These are phyloP conservation scores for Jatropha podagrica DNA, from an alignment of 441 rosid species.

Conservation along the genomic window DNA sequence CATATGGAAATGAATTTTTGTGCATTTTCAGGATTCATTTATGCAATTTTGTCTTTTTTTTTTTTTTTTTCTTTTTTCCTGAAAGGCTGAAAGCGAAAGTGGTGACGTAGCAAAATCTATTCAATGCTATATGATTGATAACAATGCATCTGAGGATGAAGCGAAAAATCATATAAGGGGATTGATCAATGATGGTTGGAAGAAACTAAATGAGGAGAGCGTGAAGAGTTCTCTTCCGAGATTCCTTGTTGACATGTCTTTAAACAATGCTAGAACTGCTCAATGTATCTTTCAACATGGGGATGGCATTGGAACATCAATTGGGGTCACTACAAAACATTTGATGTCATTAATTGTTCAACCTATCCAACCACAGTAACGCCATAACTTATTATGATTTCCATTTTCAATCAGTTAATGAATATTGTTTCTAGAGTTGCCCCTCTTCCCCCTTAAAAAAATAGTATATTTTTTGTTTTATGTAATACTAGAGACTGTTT, in stretches of 20 bases:
- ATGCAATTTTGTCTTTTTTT: too few relatives aligned
- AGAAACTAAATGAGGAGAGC: constrained; percentile 15
- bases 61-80: background rate
- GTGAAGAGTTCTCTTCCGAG: background rate
- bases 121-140: constrained; percentile 26
- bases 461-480: too few relatives aligned
- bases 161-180: constrained; percentile 18
- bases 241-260: background rate
- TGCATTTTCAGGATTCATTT: too few relatives aligned
- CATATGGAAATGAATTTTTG: too few relatives aligned
- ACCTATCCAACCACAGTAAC: background rate
- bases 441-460: too few relatives aligned
- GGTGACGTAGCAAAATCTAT: constrained; percentile 26
- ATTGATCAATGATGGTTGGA: background rate
- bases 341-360: background rate
- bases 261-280: constrained; percentile 26
- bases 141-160: constrained; percentile 22
- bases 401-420: too few relatives aligned
- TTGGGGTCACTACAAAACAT: background rate
- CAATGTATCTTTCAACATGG: constrained; percentile 28
- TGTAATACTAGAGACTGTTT: too few relatives aligned
- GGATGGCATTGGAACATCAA: constrained; percentile 24
- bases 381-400: too few relatives aligned
- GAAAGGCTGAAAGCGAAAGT: constrained; percentile 20
- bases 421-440: too few relatives aligned